Percentiles rank a stretch among this genome's conserved stretches.
These are phyloP conservation scores for Claviceps paspali DNA, from an alignment of 2,329 filamentous ascomycete genomes.

Conservation along the genomic window DNA sequence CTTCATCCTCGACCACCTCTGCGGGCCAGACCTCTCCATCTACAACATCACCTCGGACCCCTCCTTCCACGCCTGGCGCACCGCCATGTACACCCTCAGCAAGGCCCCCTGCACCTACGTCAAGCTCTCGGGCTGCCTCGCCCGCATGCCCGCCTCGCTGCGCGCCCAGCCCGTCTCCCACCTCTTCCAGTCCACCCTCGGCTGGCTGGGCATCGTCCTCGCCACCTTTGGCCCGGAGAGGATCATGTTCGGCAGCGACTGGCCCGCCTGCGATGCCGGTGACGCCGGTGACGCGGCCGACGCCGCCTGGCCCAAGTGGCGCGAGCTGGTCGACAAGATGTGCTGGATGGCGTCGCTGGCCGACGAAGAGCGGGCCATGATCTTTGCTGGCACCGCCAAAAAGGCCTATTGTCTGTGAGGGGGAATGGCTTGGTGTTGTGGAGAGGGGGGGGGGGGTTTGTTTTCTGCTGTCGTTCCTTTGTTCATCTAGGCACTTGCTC, in stretches of 20 bases:
- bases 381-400: conserved; percentile 60
- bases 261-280: conserved; percentile 90
- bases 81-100: conserved; percentile 51
- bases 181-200: conserved; percentile 47
- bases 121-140: conserved; percentile 80
- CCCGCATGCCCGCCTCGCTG: conserved; percentile 52
- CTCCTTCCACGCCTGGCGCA: conserved; percentile 53
- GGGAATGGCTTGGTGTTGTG: neutral
- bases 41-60: conserved; percentile 39
- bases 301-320: conserved; percentile 63
- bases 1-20: conserved; percentile 87
- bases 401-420: conserved; percentile 48
- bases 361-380: conserved; percentile 44
- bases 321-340: conserved; percentile 49
- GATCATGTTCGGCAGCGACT: conserved; percentile 86
- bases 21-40: conserved; percentile 66
- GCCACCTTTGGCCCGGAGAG: conserved; percentile 54
- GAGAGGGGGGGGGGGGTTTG: no score
- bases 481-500: no score
- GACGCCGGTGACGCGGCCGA: no score
- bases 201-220: conserved; percentile 60
- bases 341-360: conserved; percentile 47
- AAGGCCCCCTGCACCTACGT: conserved; percentile 57
- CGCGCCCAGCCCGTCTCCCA: conserved; percentile 32
- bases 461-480: no score